These are phyloP conservation scores for Chlorella vulgaris DNA, from an alignment of 139 green algal genomes.

Conservation along the genomic window DNA sequence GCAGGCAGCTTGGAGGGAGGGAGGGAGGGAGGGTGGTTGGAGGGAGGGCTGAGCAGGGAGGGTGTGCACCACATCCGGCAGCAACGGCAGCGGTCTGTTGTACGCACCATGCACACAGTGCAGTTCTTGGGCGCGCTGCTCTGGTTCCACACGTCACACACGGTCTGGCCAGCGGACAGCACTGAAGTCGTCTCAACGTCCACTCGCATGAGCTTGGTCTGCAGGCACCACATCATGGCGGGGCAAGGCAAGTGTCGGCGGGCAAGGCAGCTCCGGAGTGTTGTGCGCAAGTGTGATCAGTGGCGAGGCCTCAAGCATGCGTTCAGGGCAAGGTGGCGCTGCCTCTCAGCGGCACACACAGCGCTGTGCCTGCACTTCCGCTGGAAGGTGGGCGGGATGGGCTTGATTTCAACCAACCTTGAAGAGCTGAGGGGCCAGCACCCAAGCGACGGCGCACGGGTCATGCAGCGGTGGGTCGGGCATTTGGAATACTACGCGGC, in stretches of 20 bases:
- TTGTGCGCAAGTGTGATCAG: no score
- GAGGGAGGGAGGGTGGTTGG: no score
- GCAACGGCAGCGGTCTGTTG: background rate
- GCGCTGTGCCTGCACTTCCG: no score
- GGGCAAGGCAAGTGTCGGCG: no score
- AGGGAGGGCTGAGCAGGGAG: background rate
- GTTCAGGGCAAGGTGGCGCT: no score
- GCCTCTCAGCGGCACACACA: no score
- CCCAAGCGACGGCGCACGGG: constrained; percentile 87
- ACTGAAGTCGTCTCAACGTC: constrained; percentile 78
- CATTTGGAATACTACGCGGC: constrained; percentile 80
- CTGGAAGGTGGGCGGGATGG: no score
- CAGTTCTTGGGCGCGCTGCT: constrained; percentile 65
- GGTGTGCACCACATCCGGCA: background rate
- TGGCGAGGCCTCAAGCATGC: no score
- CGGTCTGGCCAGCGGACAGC: constrained; percentile 80
- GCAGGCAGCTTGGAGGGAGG: no score
- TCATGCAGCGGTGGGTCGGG: constrained; percentile 90
- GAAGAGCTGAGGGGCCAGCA: constrained; percentile 81
- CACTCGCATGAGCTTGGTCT: constrained; percentile 66
- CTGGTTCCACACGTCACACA: constrained; percentile 81
- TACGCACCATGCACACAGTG: constrained; percentile 59
- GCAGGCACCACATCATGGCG: no score
- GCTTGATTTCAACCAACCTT: constrained; percentile 50
- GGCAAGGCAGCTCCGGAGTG: no score